Base-by-base conservation (phyloP, 169 alveolate genomes). In the Cryptosporidium tyzzeri region DNA sequence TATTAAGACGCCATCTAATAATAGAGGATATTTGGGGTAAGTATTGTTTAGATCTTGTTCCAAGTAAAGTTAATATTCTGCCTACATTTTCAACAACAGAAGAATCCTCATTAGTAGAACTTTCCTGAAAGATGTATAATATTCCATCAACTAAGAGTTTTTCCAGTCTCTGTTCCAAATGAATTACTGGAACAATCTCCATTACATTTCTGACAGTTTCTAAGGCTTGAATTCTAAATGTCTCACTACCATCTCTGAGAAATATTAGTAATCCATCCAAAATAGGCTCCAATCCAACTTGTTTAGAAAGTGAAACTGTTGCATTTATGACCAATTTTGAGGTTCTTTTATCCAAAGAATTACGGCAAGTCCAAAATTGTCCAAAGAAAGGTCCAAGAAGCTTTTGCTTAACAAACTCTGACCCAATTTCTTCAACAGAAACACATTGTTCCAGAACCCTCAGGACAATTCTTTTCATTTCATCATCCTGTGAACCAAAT, bases 91-190 rank as follows among this genome's bases (percentile, higher is more conserved):
- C 98, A 48, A 99, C 91, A 92, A 99, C 96, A 50, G 95, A 97
- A 21, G 96, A 89, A 48, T 99, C 95, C 73, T 98, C 99, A 59
- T 99, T 99, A 29, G 98, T 93, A 12, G 96, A 86, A 70, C 97
- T 97, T 91, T 98, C 99, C 85, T 97, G 99, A 92, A 99, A 99
- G 18, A 99, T 99, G 89, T 96, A 97, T 51, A 98, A 86, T 61
- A 98, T 95, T n/a, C 99, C 99, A 92, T 99, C 99, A 85, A 99
- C 96, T 61, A 99, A 91, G 91, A 95, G 96, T 86, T 97, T 99
- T 92, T 99, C 99, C 62, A 98, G 96, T 61, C 97, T 94, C 21
- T 94, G 95, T 93, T 98, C 99, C 7, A 99, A 94, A 84, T 98
- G 99, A 44, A 97, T 96, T 33, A 97, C 99, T 39, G 99, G 99